Percentiles rank a stretch among this genome's conserved stretches.
These are phyloP conservation scores for Kalanchoe fedtschenkoi DNA, from an alignment of 164 flowering plant genomes.

Conservation along the genomic window DNA sequence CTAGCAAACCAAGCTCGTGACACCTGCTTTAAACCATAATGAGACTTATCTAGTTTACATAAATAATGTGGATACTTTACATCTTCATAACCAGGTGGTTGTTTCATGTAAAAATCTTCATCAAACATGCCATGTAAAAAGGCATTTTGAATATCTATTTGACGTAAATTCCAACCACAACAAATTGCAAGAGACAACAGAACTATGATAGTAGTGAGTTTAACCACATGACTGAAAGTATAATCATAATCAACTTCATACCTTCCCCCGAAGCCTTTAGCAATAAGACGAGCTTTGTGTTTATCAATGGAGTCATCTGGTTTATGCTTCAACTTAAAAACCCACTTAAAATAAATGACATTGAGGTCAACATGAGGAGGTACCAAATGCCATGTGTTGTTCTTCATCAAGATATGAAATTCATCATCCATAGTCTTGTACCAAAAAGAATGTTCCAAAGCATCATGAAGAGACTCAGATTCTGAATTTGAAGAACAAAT, in stretches of 20 bases:
- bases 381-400: no score
- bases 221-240: slow-evolving; percentile 7
- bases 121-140: no score
- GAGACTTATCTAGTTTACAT: not conserved
- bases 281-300: slow-evolving; percentile 3
- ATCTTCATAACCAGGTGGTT: not conserved
- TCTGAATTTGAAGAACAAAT: no score
- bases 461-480: no score
- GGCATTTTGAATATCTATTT: no score
- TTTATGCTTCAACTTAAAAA: no score
- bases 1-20: not conserved
- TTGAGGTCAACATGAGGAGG: no score
- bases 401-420: no score
- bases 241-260: not conserved
- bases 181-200: not conserved
- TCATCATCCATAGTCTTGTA: no score
- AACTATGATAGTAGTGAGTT: not conserved
- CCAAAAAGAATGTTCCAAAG: no score
- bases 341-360: no score
- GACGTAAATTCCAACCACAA: not conserved
- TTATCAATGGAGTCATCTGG: not conserved
- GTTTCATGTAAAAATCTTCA: not conserved
- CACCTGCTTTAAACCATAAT: not conserved
- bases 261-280: slow-evolving; percentile 5
- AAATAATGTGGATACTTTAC: not conserved